Conservation (phyloP, 108 stramenopile genomes). For the Cyclotella atomus region DNA sequence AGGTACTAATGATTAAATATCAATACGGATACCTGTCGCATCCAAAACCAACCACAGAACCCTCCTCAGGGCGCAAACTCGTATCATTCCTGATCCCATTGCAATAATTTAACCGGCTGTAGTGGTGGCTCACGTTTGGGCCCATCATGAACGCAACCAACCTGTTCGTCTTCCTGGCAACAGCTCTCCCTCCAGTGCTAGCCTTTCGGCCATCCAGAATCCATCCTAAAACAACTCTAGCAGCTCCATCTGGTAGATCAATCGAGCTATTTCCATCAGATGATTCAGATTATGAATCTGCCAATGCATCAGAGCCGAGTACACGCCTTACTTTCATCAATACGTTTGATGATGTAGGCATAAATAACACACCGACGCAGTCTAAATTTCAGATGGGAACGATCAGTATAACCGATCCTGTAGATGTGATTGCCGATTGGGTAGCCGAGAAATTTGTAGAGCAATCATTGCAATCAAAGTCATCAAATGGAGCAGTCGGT, state of each 20-base stretch:
- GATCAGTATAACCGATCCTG: conserved; percentile 20
- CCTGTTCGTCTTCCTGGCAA: neutral
- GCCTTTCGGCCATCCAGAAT: neutral
- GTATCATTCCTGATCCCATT: too few species aligned
- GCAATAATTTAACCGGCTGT: too few species aligned
- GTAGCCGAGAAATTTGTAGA: conserved; percentile 32
- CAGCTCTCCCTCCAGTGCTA: neutral
- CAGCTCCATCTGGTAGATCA: neutral
- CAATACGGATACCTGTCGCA: too few species aligned
- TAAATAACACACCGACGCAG: conserved; percentile 11
- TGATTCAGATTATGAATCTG: conserved; percentile 16
- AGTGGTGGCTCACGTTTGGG: too few species aligned
- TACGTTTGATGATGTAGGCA: neutral
- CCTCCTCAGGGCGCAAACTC: too few species aligned
- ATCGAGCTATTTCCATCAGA: conserved; percentile 12
- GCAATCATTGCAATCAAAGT: conserved; percentile 26
- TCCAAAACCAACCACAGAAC: too few species aligned
- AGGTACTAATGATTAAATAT: too few species aligned
- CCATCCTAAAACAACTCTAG: neutral
- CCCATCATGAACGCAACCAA: neutral
- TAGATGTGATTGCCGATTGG: conserved; percentile 49
- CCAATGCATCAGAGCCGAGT: neutral
- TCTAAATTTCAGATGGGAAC: conserved; percentile 17
- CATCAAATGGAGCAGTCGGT: neutral
- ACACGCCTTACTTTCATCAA: neutral